Percentiles rank a stretch among this genome's conserved stretches.
Conservation (phyloP, 129 eudicot genomes). For the Mikania micrantha region DNA sequence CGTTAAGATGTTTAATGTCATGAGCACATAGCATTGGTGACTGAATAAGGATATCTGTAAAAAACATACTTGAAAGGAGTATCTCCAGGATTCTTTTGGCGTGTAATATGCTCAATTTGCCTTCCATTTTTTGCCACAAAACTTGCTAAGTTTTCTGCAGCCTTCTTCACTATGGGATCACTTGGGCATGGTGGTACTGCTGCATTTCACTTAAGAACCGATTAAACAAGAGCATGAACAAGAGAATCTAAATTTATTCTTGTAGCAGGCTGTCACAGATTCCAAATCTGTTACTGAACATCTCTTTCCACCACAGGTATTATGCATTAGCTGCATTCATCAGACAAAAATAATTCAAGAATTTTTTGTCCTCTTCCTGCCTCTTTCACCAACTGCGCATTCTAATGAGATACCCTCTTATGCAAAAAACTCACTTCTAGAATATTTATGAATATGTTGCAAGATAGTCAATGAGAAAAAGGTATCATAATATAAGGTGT, state of each 20-base stretch:
- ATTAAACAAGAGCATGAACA: slow-evolving; percentile 89
- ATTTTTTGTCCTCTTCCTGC: slow-evolving; percentile 42
- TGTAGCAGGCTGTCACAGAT: slow-evolving; percentile 71
- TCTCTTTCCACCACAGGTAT: slow-evolving; percentile 56
- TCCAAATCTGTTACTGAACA: slow-evolving; percentile 64
- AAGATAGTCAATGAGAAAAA: slow-evolving; percentile 6
- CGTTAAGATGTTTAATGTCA: not conserved
- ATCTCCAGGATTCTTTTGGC: slow-evolving; percentile 91
- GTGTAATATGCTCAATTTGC: slow-evolving; percentile 84
- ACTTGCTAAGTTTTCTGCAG: slow-evolving; percentile 87
- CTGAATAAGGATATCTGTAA: not conserved
- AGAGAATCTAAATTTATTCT: slow-evolving; percentile 61
- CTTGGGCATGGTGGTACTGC: slow-evolving; percentile 74
- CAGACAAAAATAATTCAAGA: slow-evolving; percentile 57
- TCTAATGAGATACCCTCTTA: slow-evolving; percentile 5
- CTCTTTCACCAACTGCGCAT: slow-evolving; percentile 7
- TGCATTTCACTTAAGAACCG: slow-evolving; percentile 98
- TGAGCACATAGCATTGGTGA: not conserved
- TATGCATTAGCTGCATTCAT: slow-evolving; percentile 76
- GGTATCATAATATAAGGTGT: slow-evolving; percentile 23
- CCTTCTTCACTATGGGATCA: slow-evolving; percentile 87
- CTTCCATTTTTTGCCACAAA: slow-evolving; percentile 98
- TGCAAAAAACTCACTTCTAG: not conserved
- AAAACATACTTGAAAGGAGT: slow-evolving; percentile 83
- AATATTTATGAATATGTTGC: not conserved